These are phyloP conservation scores for Aspergillus aculeatinus DNA, from an alignment of 2,329 filamentous ascomycete species.

Conservation along the genomic window DNA sequence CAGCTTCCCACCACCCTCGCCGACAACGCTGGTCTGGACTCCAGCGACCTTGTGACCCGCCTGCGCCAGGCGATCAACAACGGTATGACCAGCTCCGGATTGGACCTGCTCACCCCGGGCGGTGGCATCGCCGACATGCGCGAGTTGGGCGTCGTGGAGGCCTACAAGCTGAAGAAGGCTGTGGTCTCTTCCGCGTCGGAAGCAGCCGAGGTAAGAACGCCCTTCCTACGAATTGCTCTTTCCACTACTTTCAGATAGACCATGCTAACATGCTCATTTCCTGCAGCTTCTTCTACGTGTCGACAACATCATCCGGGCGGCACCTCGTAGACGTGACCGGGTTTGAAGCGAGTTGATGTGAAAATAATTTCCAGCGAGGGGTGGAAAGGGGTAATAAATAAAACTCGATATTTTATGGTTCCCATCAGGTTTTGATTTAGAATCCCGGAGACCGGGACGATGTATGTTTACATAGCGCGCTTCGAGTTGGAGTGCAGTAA, in stretches of 20 bases:
- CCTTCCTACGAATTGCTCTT: not conserved
- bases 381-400: slow-evolving; percentile 1
- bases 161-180: slow-evolving; percentile 98
- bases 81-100: slow-evolving; percentile 84
- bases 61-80: slow-evolving; percentile 93
- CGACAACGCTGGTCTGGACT: slow-evolving; percentile 95
- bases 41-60: slow-evolving; percentile 86
- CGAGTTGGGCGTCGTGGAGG: slow-evolving; percentile 91
- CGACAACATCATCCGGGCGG: slow-evolving; percentile 95
- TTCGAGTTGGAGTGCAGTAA: slow-evolving; percentile 15
- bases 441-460: not conserved
- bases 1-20: slow-evolving; percentile 95
- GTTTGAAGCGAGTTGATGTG: slow-evolving; percentile 51
- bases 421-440: not conserved
- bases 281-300: slow-evolving; percentile 81
- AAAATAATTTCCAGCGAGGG: slow-evolving; percentile 2
- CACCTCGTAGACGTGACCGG: slow-evolving; percentile 77
- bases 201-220: slow-evolving; percentile 77
- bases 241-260: not conserved
- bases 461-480: slow-evolving; percentile 11
- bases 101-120: slow-evolving; percentile 85
- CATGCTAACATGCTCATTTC: slow-evolving; percentile 17
- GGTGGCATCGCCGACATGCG: slow-evolving; percentile 95
- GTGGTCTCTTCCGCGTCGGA: slow-evolving; percentile 95
- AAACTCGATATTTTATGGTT: not conserved